Evolutionary conservation across 1,139 yeast species (phyloP).

Genomic region (Sugiyamaella neomexicana): DNA sequence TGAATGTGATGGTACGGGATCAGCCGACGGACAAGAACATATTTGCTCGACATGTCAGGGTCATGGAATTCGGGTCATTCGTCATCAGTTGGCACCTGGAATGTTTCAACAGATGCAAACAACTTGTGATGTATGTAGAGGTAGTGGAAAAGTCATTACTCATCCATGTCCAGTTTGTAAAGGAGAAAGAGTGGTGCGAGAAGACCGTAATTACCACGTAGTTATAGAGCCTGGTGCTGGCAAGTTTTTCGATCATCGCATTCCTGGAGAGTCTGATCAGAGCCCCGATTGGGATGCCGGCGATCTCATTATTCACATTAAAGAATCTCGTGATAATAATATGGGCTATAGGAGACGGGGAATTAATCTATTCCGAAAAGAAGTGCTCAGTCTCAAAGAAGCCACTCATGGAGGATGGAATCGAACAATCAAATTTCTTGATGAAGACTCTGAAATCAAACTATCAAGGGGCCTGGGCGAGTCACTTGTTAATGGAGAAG

Average conservation of each 20-base stretch:
- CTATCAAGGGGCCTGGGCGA: slow-evolving; percentile 54
- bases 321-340: slow-evolving; percentile 49
- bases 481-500: slow-evolving; percentile 61
- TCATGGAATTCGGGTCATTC: slow-evolving; percentile 63
- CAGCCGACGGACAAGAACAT: slow-evolving; percentile 69
- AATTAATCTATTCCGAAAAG: slow-evolving; percentile 73
- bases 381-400: slow-evolving; percentile 68
- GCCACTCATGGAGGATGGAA: slow-evolving; percentile 80
- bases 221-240: slow-evolving; percentile 71
- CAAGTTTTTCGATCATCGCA: slow-evolving; percentile 57
- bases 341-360: slow-evolving; percentile 88
- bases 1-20: slow-evolving; percentile 79
- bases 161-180: slow-evolving; percentile 66
- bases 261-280: slow-evolving; percentile 80
- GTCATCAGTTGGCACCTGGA: slow-evolving; percentile 82
- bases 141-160: slow-evolving; percentile 67
- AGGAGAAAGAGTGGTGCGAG: slow-evolving; percentile 66
- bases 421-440: slow-evolving; percentile 65
- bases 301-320: slow-evolving; percentile 61
- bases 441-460: slow-evolving; percentile 51
- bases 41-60: slow-evolving; percentile 73
- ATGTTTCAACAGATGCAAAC: slow-evolving; percentile 85
- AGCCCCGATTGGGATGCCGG: slow-evolving; percentile 83
- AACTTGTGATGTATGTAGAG: slow-evolving; percentile 76
- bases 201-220: slow-evolving; percentile 57